Conservation (phyloP, 345 rosid species). For the Salix caprea region DNA sequence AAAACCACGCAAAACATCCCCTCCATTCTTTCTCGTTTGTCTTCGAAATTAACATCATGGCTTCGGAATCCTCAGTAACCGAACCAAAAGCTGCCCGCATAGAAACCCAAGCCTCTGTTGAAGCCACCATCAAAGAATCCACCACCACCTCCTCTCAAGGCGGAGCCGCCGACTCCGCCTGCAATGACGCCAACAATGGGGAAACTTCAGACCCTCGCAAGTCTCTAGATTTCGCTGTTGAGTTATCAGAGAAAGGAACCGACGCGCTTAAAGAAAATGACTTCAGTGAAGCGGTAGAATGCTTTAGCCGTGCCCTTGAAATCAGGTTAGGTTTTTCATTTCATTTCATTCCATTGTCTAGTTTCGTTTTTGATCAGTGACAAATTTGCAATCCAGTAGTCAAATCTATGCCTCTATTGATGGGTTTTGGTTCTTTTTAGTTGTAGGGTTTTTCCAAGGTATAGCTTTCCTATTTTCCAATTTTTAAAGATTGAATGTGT, state of each 20-base stretch:
- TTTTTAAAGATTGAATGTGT: background rate
- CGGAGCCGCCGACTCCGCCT: constrained; percentile 63
- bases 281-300: constrained; percentile 73
- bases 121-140: constrained; percentile 15
- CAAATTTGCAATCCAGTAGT: background rate
- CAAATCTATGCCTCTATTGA: background rate
- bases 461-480: background rate
- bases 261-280: constrained; percentile 56
- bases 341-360: background rate
- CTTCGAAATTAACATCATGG: background rate
- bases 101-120: constrained; percentile 13
- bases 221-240: constrained; percentile 60
- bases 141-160: constrained; percentile 9
- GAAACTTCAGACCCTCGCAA: constrained; percentile 47
- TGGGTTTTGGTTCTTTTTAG: background rate
- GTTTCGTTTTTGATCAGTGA: background rate
- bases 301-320: constrained; percentile 90
- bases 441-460: background rate
- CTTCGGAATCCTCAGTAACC: constrained; percentile 17
- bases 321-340: constrained; percentile 51
- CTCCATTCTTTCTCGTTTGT: background rate
- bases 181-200: constrained; percentile 42
- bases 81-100: background rate
- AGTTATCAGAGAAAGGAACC: constrained; percentile 60
- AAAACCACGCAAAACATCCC: background rate